Conservation (phyloP, 257 asterid genomes). For the Scutellaria minor region DNA sequence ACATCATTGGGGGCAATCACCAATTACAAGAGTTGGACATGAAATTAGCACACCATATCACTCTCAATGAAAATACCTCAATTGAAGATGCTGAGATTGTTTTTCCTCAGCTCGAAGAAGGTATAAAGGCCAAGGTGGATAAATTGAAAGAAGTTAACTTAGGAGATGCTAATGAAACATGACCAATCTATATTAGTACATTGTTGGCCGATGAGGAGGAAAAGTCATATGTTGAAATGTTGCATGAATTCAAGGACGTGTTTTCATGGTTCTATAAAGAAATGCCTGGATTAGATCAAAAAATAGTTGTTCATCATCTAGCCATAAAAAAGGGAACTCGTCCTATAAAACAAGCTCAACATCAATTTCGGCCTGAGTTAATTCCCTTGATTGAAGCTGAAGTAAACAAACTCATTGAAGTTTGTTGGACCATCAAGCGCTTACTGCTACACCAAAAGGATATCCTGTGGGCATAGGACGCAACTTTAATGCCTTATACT, state of each 20-base stretch:
- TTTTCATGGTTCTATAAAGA: background rate
- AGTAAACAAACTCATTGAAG: no score
- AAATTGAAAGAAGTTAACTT: background rate
- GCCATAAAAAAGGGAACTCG: background rate
- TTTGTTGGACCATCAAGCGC: no score
- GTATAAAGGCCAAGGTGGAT: background rate
- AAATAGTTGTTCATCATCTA: background rate
- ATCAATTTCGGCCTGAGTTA: background rate
- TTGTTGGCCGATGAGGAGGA: background rate
- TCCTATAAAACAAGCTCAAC: background rate
- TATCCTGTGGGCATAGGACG: no score
- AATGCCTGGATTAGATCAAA: background rate
- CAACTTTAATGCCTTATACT: no score
- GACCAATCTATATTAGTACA: background rate
- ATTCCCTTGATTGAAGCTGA: no score
- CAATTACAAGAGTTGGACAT: background rate
- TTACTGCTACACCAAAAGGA: no score
- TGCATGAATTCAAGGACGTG: background rate
- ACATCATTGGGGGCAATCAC: no score
- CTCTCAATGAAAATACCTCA: background rate
- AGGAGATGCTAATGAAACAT: background rate
- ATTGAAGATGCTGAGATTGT: background rate
- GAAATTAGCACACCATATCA: background rate
- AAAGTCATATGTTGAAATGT: background rate
- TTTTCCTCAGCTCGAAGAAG: background rate